Evolutionary conservation across 2,329 filamentous ascomycete species (phyloP), one percentile per base, ranked within the genome.

Genomic region (Fusarium sp.): DNA sequence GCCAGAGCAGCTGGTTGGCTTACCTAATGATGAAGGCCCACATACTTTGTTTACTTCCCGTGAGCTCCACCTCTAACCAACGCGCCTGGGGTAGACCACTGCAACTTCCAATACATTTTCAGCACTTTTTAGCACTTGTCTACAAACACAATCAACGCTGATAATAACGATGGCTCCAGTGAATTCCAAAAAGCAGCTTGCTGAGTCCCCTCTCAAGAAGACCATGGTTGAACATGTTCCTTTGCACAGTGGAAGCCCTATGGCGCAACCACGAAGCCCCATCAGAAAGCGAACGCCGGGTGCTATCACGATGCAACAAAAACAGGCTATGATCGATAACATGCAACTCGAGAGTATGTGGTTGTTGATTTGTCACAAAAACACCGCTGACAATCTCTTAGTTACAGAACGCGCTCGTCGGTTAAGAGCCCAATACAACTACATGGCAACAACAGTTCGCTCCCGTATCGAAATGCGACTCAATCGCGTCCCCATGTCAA

Each of bases 381-480:
- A 32, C 64, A 58, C 68, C 44, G 70, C 74, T 79, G 55, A 79
- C 62, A 8, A 54, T 55, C 61, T 55, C 60, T 39, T 75, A 98
- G 95, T 98, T 75, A 95, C 94, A 24, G 93, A 97, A 84, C 91
- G 95, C 81, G 94, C 94, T 70, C 90, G 96, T 77, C 95, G 96
- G 82, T 87, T 98, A 70, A 91, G 95, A 78, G 93, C 95, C 12
- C 95, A 97, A 81, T 98, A 97, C 84, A 92, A 93, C 67, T 88
- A 97, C 15, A 95, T 98, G 82, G 93, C 95, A 28, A 93, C 96
- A 81, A 93, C 93, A 72, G 88, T 98, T 44, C 90, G 93, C 70
- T 92, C 94, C 69, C 92, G 96, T 70, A 92, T 99, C 59, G 95
- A 98, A 82, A 93, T 97, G 84, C 93, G 96, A 83, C 89, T 98